Evolutionary conservation across 1,139 yeast species (phyloP), one percentile per base, ranked within the genome.

Genomic region (Suhomyces coccinellae): DNA sequence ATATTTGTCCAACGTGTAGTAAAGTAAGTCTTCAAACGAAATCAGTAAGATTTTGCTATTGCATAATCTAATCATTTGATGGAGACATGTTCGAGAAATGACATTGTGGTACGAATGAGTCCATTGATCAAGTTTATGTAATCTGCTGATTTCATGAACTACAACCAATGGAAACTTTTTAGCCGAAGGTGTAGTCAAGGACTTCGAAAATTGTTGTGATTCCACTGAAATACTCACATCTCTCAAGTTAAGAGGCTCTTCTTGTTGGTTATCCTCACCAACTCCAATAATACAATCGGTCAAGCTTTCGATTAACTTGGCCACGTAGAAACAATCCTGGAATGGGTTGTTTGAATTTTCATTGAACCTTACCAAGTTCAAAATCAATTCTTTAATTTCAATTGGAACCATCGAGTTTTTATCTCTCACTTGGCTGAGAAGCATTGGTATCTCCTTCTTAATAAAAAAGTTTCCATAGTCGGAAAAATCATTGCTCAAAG

Each of bases 101-200:
- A 76, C 60, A 33, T 78, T 68, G 38, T 85, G 85, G 53, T 78
- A 82, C 0, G 96, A 83, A 0, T 97, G 95, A 12, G 85, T 75
- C 95, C 96, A 90, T 40, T 81, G 84, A 57, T 93, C 98, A 66
- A 95, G 73, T 52, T 91, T 82, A 52, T 83, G 82, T 49, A 85
- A 78, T 50, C 98, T 75, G 44, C 83, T 81, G 40, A 95, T 70
- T 58, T 91, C 79, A 6, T 60, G 56, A 6, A 65, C 33, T 11
- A 42, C 45, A 3, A 33, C 26, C 38, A 34, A 28, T 2, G 45
- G 40, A n/a, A 42, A 42, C 3, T 33, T 37, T 10, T 32, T 24
- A 3, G 33, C 26, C 4, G 37, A 17, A 2, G 45, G 36, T 2
- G 45, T 27, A 6, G 29, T 38, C 6, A 37, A 35, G 4, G 41